Base-by-base conservation (phyloP, 306 rosid species). In the Quillaja saponaria region DNA sequence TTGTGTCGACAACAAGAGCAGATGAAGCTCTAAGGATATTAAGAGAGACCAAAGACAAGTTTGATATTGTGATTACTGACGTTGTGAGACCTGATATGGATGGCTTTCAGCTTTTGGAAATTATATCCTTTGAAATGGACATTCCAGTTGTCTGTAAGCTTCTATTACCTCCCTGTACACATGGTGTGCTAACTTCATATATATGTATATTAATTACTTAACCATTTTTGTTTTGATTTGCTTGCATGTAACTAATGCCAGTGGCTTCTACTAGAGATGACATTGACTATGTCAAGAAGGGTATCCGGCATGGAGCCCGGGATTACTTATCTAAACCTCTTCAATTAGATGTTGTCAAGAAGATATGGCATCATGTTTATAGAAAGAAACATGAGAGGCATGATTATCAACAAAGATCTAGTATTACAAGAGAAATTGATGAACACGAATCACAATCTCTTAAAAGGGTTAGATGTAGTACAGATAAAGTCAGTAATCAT, bases 341-440 rank as follows among this genome's bases (percentile, higher is more conserved):
- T 15, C 34, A 69, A n/a, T 13, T 71, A 12, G 49, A 55, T 35
- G 71, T 63, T 14, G 9, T 71, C 44, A 63, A 13, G 28, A 63
- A 63, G 17, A 15, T 71, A n/a, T 71, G 76, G 76, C 76, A 71
- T 25, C 76, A 63, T 0, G 76, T 63, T 5, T n/a, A 15, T 41
- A 58, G 76, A 0, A 71, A 17, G 21, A 63, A 46, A n/a, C 38
- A 35, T 39, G 20, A 28, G 8, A 34, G 18, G 3, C 41, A 7
- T 21, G 6, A 8, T 39, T 7, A 39, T 2, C 44, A 39, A 1
- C 44, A 58, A 2, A 46, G 21, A 17, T 28, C 42, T 34, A 53
- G 18, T 10, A 17, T 13, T 51, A 51, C 46, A 0, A 34, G 10
- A 34, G 34, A 61, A 13, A 12, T 42, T 3, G 16, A 10, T 8